Base-by-base conservation (phyloP, 1,284 basidiomycete genomes). In the Boletus nobilissimus region DNA sequence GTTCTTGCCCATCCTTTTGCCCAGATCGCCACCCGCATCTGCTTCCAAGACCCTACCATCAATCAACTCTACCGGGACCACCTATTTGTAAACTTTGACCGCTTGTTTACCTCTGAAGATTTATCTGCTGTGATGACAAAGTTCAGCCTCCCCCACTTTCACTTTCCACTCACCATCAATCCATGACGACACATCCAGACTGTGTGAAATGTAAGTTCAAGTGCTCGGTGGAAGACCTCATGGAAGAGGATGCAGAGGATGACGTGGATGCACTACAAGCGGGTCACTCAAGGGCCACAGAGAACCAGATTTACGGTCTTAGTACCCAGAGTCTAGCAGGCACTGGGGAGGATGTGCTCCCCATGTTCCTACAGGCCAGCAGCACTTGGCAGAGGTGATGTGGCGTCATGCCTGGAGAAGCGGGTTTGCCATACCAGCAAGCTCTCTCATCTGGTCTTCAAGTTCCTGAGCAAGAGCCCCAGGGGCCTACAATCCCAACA, bases 151-250 rank as follows among this genome's bases (percentile, higher is more conserved):
- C 73, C 73, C 1, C 63, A 69, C 14, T 3, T 85, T 1, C 63
- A 75, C 0, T 79, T 75, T 16, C 22, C 54, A 0, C 36, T 87
- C 0, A 82, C 78, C 0, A 73, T 86, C 75, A 81, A 78, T 32
- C 57, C 76, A 0, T 86, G 80, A 80, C 63, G 81, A 0, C 86
- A 87, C 29, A 81, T 86, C 68, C 78, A 77, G 24, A 83, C 78
- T 1, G 83, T 84, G 0, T 85, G 57, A 80, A 81, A 0, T 75
- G 80, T 9, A 84, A 85, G 64, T 76, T 82, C 19, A 77, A 76
- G 9, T 60, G 48, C 13, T 13, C 40, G 0, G 1, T 69, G 0
- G 64, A 81, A 0, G 75, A 80, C 0, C 6, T 81, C 0, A 1
- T 79, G 0, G 77, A 81, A 10, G 36, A 72, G 2, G 77, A 81